These are phyloP conservation scores for Lentinus polychrous DNA, from an alignment of 1,284 basidiomycete genomes.

Conservation along the genomic window DNA sequence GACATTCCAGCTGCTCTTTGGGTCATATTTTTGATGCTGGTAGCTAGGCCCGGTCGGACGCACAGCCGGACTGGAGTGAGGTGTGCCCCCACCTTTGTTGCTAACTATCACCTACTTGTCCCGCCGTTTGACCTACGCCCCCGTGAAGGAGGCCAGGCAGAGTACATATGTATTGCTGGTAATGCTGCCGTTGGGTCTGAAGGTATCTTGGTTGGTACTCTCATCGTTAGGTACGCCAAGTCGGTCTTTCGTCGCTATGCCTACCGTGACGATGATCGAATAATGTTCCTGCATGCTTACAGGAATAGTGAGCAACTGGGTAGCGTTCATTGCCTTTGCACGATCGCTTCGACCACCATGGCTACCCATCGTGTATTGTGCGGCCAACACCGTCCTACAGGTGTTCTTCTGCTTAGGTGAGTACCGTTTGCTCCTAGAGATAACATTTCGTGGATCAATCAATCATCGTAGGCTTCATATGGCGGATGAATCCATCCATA, in stretches of 20 bases:
- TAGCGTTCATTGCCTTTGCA: constrained; percentile 37
- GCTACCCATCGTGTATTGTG: constrained; percentile 38
- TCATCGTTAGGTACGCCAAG: constrained; percentile 24
- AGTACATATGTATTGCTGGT: constrained; percentile 6
- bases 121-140: not conserved
- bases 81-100: not conserved
- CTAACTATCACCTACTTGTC: constrained; percentile 2
- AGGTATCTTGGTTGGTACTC: constrained; percentile 25
- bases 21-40: not conserved
- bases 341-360: constrained; percentile 33
- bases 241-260: not conserved
- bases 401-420: constrained; percentile 37
- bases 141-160: not conserved
- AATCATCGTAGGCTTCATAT: constrained; percentile 45
- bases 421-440: constrained; percentile 8
- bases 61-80: too few species aligned
- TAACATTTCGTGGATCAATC: not conserved
- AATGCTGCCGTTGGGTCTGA: constrained; percentile 26
- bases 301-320: constrained; percentile 45
- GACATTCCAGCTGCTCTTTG: not conserved
- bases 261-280: not conserved
- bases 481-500: constrained; percentile 48
- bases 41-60: not conserved
- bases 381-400: constrained; percentile 41
- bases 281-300: not conserved